Percentiles rank a stretch among this genome's conserved stretches.
Conservation (phyloP, 257 asterid genomes). For the Solanum appendiculatum region DNA sequence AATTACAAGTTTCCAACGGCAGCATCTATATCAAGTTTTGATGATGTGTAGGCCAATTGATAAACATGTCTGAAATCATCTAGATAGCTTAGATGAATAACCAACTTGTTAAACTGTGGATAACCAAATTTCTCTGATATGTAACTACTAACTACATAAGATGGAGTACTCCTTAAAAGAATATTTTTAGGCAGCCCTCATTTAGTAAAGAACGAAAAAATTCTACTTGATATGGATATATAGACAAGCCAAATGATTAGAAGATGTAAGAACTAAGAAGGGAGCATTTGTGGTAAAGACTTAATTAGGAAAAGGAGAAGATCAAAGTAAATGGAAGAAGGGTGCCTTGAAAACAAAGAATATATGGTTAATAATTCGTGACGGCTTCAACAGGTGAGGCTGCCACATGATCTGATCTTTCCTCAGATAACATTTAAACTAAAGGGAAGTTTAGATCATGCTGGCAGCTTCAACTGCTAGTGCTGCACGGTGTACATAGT, state of each 20-base stretch:
- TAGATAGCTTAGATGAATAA: too few species aligned
- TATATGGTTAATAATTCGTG: not conserved
- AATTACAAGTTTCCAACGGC: not conserved
- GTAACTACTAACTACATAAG: too few species aligned
- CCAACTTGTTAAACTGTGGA: too few species aligned
- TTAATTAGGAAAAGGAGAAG: too few species aligned
- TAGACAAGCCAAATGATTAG: not conserved
- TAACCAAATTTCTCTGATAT: too few species aligned
- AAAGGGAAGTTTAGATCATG: constrained; percentile 45
- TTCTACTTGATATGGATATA: too few species aligned
- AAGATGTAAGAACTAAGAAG: too few species aligned
- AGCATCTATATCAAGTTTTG: not conserved
- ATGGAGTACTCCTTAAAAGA: too few species aligned
- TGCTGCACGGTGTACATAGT: constrained; percentile 12
- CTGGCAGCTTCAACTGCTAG: constrained; percentile 72
- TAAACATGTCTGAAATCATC: not conserved
- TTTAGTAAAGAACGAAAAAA: too few species aligned
- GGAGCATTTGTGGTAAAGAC: too few species aligned
- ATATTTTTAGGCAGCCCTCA: too few species aligned
- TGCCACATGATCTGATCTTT: constrained; percentile 24
- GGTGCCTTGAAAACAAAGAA: not conserved
- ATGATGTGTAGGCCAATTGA: not conserved
- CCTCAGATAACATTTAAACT: not conserved
- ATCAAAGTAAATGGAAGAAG: not conserved
- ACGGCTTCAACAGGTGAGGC: constrained; percentile 16